Conservation (phyloP, 1,139 yeast genomes). For the Geotrichum carabidarum region DNA sequence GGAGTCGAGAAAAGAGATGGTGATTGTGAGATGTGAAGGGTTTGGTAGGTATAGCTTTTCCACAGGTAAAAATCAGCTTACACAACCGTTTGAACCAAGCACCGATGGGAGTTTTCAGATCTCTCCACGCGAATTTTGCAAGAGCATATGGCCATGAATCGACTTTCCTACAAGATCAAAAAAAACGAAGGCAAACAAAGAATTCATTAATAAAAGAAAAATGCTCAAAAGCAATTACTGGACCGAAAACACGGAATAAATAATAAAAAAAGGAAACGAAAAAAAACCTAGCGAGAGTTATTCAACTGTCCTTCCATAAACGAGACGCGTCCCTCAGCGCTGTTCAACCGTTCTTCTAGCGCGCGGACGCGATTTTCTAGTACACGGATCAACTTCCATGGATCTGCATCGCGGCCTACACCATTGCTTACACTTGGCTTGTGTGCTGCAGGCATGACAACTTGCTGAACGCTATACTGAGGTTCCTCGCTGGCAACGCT, state of each 20-base stretch:
- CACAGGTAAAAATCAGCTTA: too few relatives aligned
- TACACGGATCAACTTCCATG: slow-evolving; percentile 26
- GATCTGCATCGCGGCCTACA: slow-evolving; percentile 10
- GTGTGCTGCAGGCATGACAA: not conserved
- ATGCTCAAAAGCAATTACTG: too few relatives aligned
- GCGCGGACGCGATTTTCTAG: slow-evolving; percentile 32
- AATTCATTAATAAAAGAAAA: too few relatives aligned
- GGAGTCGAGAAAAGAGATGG: not conserved
- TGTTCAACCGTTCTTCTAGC: slow-evolving; percentile 33
- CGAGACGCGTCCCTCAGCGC: slow-evolving; percentile 32
- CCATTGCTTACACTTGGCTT: not conserved
- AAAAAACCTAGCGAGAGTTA: not conserved
- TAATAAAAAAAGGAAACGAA: too few relatives aligned
- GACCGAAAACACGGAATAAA: too few relatives aligned
- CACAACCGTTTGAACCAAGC: too few relatives aligned
- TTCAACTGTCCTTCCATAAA: slow-evolving; percentile 23
- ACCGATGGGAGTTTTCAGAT: too few relatives aligned
- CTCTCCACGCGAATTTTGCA: too few relatives aligned
- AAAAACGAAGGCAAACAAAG: too few relatives aligned
- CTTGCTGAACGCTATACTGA: not conserved
- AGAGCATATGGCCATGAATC: too few relatives aligned
- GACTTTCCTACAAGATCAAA: too few relatives aligned
- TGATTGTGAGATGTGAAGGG: not conserved
- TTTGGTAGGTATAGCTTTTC: not conserved
- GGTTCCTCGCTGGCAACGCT: not conserved